Conservation (phyloP, 1,284 basidiomycete species). For the Cryptococcus sp. region DNA sequence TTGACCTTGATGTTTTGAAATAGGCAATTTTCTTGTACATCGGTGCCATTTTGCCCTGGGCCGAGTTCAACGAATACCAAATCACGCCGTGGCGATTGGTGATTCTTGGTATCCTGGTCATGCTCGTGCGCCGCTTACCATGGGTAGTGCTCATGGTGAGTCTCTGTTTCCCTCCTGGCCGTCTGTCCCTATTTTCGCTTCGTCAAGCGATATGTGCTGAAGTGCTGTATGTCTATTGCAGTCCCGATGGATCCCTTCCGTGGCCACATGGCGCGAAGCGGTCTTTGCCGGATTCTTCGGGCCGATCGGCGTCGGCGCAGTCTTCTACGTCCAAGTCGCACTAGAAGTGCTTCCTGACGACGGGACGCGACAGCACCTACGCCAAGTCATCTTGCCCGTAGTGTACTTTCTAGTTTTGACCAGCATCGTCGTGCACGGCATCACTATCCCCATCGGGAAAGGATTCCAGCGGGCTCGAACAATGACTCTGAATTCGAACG, state of each 20-base stretch:
- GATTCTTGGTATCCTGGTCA: slow-evolving; percentile 73
- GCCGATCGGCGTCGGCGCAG: slow-evolving; percentile 44
- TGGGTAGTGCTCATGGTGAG: slow-evolving; percentile 66
- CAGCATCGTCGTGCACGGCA: slow-evolving; percentile 57
- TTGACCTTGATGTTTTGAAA: not conserved
- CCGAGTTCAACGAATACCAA: slow-evolving; percentile 49
- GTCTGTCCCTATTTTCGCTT: not conserved
- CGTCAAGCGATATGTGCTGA: not conserved
- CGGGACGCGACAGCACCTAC: slow-evolving; percentile 47
- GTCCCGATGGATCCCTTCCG: slow-evolving; percentile 43
- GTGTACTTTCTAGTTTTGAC: slow-evolving; percentile 59
- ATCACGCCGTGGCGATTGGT: slow-evolving; percentile 79
- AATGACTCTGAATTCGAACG: slow-evolving; percentile 5
- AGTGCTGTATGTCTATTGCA: slow-evolving; percentile 20
- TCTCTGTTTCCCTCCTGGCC: slow-evolving; percentile 10
- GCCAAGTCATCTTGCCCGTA: slow-evolving; percentile 54
- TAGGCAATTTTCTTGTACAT: slow-evolving; percentile 72
- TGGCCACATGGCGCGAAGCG: slow-evolving; percentile 46
- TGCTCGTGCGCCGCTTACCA: slow-evolving; percentile 76
- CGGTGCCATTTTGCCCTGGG: slow-evolving; percentile 86
- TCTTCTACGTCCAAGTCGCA: slow-evolving; percentile 55
- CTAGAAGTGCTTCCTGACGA: slow-evolving; percentile 55
- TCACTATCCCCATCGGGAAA: slow-evolving; percentile 51
- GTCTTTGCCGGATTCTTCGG: slow-evolving; percentile 54
- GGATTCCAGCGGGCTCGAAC: slow-evolving; percentile 20